Evolutionary conservation across 108 stramenopile genomes (phyloP), one percentile per base, ranked within the genome.

Genomic region (Cyclotella baltica): DNA sequence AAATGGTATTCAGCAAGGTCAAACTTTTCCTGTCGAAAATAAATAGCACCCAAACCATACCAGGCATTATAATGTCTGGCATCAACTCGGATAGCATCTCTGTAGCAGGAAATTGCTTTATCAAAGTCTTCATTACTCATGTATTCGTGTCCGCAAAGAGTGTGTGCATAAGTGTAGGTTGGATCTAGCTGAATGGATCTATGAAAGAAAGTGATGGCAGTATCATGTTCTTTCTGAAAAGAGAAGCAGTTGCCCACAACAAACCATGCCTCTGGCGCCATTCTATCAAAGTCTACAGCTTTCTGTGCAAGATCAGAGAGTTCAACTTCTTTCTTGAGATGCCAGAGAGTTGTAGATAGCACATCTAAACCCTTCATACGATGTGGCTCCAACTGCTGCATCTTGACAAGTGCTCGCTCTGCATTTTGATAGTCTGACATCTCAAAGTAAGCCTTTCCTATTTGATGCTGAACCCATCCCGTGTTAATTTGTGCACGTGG

Each of bases 201-300:
- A 62, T 92, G 86, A 68, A 98, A 98, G 72, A 97, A 97, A 31
- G 91, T 87, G 25, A 99, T 78, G 4, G 98, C 97, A 28, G 95
- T 90, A 82, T 98, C 97, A 80, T 97, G 97, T 70, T 99, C 98
- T 72, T 98, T 98, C 80, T 98, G 97, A 33, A 98, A 84, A 40
- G 96, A 96, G 86, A 98, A 96, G 83, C 97, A 98, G 69, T 99
- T 99, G 11, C 98, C 98, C 28, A 98, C 93, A 13, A 96, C 94
- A 73, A 97, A 99, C 97, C 97, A 99, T 16, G 94, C 89, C 74
- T 97, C 92, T 8, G 98, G 94, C 51, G 91, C 80, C 70, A 87
- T 73, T 25, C 91, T 83, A 79, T 99, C 96, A 61, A 93, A 92
- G 37, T 90, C 93, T n/a, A 92, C 81, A 13, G 85, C 95, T 36